These are phyloP conservation scores for Zymoseptoria tritici DNA, from an alignment of 2,329 filamentous ascomycete species.

Conservation along the genomic window DNA sequence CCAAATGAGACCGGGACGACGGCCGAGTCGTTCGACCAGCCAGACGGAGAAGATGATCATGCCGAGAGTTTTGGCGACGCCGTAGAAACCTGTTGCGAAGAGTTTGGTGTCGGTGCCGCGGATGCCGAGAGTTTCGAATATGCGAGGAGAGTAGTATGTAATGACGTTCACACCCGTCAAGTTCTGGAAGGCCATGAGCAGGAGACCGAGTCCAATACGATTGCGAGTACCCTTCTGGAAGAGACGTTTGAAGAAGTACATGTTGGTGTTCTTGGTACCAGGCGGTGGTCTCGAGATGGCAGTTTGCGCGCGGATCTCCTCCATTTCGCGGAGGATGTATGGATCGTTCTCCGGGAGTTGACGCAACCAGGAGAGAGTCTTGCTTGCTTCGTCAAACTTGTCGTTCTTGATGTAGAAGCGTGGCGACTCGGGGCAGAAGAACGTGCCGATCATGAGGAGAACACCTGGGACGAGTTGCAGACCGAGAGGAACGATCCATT, in stretches of 20 bases:
- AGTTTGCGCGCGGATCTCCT: constrained; percentile 44
- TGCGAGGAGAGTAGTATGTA: constrained; percentile 28
- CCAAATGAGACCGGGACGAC: constrained; percentile 39
- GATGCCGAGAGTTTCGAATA: constrained; percentile 40
- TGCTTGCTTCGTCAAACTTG: constrained; percentile 33
- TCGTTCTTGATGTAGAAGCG: constrained; percentile 19
- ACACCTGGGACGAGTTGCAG: constrained; percentile 38
- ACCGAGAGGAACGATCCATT: constrained; percentile 58
- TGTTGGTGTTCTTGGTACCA: constrained; percentile 9
- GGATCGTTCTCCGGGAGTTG: constrained; percentile 36
- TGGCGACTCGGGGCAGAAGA: constrained; percentile 31
- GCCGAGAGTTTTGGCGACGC: constrained; percentile 32
- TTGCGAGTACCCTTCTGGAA: constrained; percentile 35
- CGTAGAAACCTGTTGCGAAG: constrained; percentile 48
- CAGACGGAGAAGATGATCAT: constrained; percentile 35
- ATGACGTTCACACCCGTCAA: constrained; percentile 32
- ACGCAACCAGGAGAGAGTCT: constrained; percentile 38
- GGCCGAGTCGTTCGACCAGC: constrained; percentile 35
- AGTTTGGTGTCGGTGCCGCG: constrained; percentile 34
- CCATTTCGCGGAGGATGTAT: constrained; percentile 44
- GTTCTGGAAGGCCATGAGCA: constrained; percentile 33
- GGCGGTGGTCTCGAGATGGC: constrained; percentile 38
- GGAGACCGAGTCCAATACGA: constrained; percentile 33
- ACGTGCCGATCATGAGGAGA: constrained; percentile 31
- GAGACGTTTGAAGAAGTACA: constrained; percentile 35